Evolutionary conservation across 2,329 filamentous ascomycete species (phyloP).

Genomic region (Dothideomycetidae sp.): DNA sequence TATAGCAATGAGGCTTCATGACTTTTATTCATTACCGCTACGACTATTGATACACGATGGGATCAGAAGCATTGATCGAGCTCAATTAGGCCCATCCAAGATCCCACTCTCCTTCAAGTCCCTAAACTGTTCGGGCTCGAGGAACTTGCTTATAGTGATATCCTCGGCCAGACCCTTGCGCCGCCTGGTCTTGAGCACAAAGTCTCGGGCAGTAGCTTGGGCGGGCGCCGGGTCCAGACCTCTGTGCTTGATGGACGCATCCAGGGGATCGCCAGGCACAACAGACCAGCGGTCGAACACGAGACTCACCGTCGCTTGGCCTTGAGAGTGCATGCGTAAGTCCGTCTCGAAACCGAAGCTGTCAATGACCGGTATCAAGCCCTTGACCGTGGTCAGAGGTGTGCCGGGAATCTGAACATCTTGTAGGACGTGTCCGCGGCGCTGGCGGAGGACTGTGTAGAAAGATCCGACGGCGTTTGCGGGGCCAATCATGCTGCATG

Average conservation of each 20-base stretch:
- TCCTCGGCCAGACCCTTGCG: conserved; percentile 93
- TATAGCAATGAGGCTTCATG: too few relatives aligned
- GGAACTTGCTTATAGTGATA: conserved; percentile 86
- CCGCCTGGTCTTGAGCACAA: conserved; percentile 87
- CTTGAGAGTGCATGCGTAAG: conserved; percentile 87
- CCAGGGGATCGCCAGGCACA: conserved; percentile 87
- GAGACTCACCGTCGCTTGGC: conserved; percentile 75
- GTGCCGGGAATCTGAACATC: conserved; percentile 91
- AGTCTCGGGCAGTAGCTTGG: conserved; percentile 84
- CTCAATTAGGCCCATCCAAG: conserved; percentile 42
- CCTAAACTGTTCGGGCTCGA: conserved; percentile 87
- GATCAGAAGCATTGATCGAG: not conserved
- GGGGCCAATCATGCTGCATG: conserved; percentile 82
- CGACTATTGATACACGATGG: not conserved
- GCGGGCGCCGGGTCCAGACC: conserved; percentile 78
- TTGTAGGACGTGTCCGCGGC: conserved; percentile 83
- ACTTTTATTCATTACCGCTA: not conserved
- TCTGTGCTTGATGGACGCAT: conserved; percentile 66
- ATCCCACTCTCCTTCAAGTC: conserved; percentile 79
- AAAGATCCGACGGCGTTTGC: conserved; percentile 77
- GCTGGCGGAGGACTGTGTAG: conserved; percentile 80
- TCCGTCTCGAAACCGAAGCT: conserved; percentile 97
- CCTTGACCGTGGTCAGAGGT: conserved; percentile 80
- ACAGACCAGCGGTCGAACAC: conserved; percentile 95
- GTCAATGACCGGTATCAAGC: conserved; percentile 89